These are phyloP conservation scores for Adansonia madagascariensis DNA, from an alignment of 441 rosid genomes.

Conservation along the genomic window DNA sequence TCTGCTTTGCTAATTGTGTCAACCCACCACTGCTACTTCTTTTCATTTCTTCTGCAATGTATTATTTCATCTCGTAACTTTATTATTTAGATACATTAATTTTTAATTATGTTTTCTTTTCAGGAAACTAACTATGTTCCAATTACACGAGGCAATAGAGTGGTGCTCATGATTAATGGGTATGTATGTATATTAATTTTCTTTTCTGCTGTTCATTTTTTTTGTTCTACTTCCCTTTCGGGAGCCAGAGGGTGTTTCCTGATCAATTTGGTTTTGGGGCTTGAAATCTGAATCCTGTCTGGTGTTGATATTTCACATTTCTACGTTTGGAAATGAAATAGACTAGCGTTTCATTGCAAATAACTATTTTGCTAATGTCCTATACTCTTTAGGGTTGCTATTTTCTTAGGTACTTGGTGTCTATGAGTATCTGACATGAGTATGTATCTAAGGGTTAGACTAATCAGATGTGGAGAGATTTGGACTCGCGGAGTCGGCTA, in stretches of 20 bases:
- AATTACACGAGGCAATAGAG: slow-evolving; percentile 82
- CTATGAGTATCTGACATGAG: too few species aligned
- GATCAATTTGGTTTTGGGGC: not conserved
- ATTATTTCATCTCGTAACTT: slow-evolving; percentile 10
- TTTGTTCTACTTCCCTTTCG: slow-evolving; percentile 17
- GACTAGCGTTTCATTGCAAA: not conserved
- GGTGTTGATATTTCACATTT: not conserved
- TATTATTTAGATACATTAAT: not conserved
- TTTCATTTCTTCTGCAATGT: not conserved
- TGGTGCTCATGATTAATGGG: slow-evolving; percentile 97
- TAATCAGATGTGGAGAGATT: too few species aligned
- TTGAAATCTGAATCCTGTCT: not conserved
- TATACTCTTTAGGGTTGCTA: not conserved
- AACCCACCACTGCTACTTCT: not conserved
- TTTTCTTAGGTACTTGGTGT: not conserved
- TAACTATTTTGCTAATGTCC: not conserved
- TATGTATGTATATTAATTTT: slow-evolving; percentile 38
- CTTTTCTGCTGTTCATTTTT: slow-evolving; percentile 4
- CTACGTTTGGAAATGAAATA: not conserved
- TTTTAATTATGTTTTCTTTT: slow-evolving; percentile 33
- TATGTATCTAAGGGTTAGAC: too few species aligned
- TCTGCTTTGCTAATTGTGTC: not conserved
- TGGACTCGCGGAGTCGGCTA: too few species aligned
- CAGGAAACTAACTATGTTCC: slow-evolving; percentile 96
- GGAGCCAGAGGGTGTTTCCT: not conserved